Evolutionary conservation across 179 eudicot genomes (phyloP), one percentile per base, ranked within the genome.

Genomic region (Pouteria campechiana): DNA sequence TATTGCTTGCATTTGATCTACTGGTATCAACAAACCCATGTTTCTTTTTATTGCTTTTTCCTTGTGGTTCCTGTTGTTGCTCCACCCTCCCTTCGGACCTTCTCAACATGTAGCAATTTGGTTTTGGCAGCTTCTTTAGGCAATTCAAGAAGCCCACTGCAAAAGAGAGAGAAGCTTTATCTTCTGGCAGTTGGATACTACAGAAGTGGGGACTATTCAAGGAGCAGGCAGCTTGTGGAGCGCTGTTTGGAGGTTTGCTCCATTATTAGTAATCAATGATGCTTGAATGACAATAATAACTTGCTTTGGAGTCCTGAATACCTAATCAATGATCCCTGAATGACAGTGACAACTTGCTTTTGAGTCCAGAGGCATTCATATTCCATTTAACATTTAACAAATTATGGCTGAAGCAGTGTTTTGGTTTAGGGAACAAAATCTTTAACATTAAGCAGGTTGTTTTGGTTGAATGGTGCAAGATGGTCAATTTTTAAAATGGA

Each of bases 111-210:
- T 5, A 37, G 10, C 13, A 31, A 6, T 25, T 60, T 17, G 7
- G 37, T 22, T 41, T 52, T 64, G 35, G 56, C 83, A 81, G 94
- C 79, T 36, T 72, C 86, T 25, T 66, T 83, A 22, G 64, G 70
- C 29, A 77, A 72, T 50, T 53, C 69, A 27, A 54, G 44, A 24
- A 65, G 52, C 21, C 85, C 89, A 10, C 48, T 84, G 57, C 75
- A 74, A 39, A 60, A 51, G 54, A 75, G 86, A 46, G 94, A 84
- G 58, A 77, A 78, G 41, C 55, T 68, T 5, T 81, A 84, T 65
- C 69, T 84, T 33, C 83, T 84, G 4, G 94, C 79, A 44, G 83
- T 84, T 50, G 94, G 86, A 35, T 74, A 80, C 38, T 80, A 74
- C 68, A 63, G 90, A 54, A 71, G 85, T 18, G 78, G 79, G 19